These are phyloP conservation scores for Fusarium brachygibbosum DNA, from an alignment of 2,329 filamentous ascomycete genomes.

Conservation along the genomic window DNA sequence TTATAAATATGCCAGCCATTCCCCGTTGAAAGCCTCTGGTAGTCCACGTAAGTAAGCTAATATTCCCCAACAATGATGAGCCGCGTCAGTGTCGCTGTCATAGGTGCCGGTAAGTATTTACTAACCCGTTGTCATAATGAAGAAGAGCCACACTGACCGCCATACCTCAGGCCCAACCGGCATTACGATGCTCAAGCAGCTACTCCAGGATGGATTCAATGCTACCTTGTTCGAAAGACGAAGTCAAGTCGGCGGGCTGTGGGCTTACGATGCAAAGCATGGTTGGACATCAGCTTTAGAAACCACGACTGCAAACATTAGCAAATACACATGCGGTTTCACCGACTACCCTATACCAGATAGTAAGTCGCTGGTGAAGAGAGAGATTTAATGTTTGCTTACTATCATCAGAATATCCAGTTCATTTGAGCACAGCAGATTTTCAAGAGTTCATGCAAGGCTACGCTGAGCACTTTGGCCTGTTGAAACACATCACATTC, in stretches of 20 bases:
- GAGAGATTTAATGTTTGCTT: rapidly evolving
- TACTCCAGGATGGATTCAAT: constrained; percentile 22
- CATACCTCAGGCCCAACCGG: constrained; percentile 1
- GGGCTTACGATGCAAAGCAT: constrained; percentile 16
- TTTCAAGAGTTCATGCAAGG: constrained; percentile 35
- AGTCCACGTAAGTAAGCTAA: background rate
- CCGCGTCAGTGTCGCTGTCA: constrained; percentile 2
- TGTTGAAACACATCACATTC: constrained; percentile 10
- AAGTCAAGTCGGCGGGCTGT: constrained; percentile 7
- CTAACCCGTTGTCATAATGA: rapidly evolving
- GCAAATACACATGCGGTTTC: constrained; percentile 36
- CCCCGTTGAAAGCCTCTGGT: rapidly evolving
- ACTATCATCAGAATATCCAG: background rate
- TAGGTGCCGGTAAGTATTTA: background rate
- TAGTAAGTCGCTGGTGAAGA: background rate
- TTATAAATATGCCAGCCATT: background rate
- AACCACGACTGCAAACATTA: constrained; percentile 15
- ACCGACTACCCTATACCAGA: constrained; percentile 32
- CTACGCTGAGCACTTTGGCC: constrained; percentile 15
- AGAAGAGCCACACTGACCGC: rapidly evolving
- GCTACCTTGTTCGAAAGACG: constrained; percentile 19
- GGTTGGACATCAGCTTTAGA: constrained; percentile 23
- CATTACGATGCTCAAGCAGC: constrained; percentile 34
- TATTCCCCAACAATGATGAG: background rate
- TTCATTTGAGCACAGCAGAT: constrained; percentile 9